Evolutionary conservation across 345 rosid species (phyloP).

Genomic region (Rhodomyrtus tomentosa): DNA sequence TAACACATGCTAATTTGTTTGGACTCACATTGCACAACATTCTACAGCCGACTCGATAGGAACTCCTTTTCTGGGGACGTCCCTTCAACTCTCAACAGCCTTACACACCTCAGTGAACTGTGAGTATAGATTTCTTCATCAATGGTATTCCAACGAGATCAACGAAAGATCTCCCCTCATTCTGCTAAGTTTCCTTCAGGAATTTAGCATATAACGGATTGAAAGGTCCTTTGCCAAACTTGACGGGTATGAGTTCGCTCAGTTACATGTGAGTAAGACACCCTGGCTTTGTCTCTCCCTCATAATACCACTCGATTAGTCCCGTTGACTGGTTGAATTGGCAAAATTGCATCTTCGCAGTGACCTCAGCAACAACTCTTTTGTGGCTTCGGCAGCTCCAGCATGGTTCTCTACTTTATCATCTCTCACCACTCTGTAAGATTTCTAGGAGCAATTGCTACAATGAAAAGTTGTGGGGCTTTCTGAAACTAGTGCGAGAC

Average conservation of each 20-base stretch:
- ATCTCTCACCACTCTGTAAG: conserved; percentile 80
- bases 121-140: conserved; percentile 14
- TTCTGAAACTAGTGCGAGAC: background rate
- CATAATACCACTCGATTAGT: background rate
- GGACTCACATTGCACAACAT: background rate
- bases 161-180: background rate
- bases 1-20: background rate
- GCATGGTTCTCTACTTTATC: conserved; percentile 79
- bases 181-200: conserved; percentile 22
- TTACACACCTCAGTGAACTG: conserved; percentile 60
- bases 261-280: conserved; percentile 54
- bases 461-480: background rate
- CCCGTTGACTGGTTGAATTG: background rate
- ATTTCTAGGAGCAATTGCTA: background rate
- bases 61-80: conserved; percentile 51
- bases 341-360: conserved; percentile 23
- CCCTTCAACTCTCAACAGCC: conserved; percentile 69
- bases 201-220: conserved; percentile 76
- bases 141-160: background rate
- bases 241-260: conserved; percentile 50
- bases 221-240: conserved; percentile 69
- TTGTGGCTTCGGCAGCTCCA: conserved; percentile 63
- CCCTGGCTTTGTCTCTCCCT: background rate
- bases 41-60: conserved; percentile 82
- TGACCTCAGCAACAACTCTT: conserved; percentile 86